Evolutionary conservation across 192 early-diverging fungal species (phyloP), one percentile per base, ranked within the genome.

Genomic region (Allomyces macrogynus): DNA sequence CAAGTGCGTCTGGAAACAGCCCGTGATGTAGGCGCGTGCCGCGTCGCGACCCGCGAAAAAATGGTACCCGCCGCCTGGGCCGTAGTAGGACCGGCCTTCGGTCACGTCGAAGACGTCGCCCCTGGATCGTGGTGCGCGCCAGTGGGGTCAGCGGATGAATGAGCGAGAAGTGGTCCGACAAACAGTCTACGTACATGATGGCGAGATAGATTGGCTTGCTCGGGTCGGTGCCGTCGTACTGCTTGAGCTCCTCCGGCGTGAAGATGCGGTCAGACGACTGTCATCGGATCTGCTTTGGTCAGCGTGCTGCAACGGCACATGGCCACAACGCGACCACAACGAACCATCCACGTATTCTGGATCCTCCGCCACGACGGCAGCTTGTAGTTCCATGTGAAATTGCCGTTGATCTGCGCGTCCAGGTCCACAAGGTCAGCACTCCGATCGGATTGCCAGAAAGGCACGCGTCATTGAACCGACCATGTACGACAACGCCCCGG

Each of bases 81-180:
- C 89, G 65, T 99, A 99, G 71, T 87, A 90, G 1, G 77, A 72
- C 57, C 73, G 69, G 22, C 92, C 89, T 0, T 68, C 72, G 8
- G 87, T 80, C 10, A 99, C 96, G 67, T 99, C 96, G 78, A 90
- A 99, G 4, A 99, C 89, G 44, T 90, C 85, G 22, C 96, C 94
- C 63, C 86, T 87, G 68, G n/a, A n/a, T n/a, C n/a, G n/a, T n/a
- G n/a, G n/a, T n/a, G n/a, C n/a, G n/a, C n/a, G n/a, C n/a, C n/a
- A n/a, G 26, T 27, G 60, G 32, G 8, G 32, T 3, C n/a, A n/a
- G 32, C 7, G 7, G 61, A 25, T 65, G 44, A 67, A 43, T 26
- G 27, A 40, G 32, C 3, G 32, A 40, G 8, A 8, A 2, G 7
- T 8, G 32, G 32, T 7, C 0, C 4, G 7, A 40, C 32, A 7